phyloP scores from a whole-genome alignment of 2,329 filamentous ascomycete species.

The Fusarium vanettenii region DNA sequence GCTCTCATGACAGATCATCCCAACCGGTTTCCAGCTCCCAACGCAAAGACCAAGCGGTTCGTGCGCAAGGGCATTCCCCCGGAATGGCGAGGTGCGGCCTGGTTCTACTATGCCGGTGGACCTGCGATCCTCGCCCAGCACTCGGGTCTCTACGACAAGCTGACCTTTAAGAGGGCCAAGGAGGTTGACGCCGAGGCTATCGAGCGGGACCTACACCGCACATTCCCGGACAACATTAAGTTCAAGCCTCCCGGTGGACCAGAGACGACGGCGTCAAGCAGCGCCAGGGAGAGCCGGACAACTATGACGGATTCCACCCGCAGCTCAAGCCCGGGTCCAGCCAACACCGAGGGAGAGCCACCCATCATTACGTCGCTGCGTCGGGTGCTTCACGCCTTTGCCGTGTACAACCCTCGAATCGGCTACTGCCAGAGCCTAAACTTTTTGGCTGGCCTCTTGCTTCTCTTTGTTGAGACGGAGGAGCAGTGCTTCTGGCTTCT shows the following conservation, averaged over 20 bases:
- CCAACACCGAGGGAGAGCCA: slow-evolving; percentile 68
- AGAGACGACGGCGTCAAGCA: slow-evolving; percentile 49
- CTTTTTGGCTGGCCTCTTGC: slow-evolving; percentile 89
- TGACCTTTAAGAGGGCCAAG: slow-evolving; percentile 74
- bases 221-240: slow-evolving; percentile 92
- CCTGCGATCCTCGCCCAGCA: slow-evolving; percentile 82
- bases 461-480: slow-evolving; percentile 88
- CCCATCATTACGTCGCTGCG: slow-evolving; percentile 84
- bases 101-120: slow-evolving; percentile 96
- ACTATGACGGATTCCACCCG: slow-evolving; percentile 49
- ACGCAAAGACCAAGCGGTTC: slow-evolving; percentile 87
- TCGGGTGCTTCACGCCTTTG: slow-evolving; percentile 88
- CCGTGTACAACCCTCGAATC: slow-evolving; percentile 89
- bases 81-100: slow-evolving; percentile 93
- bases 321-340: slow-evolving; percentile 50
- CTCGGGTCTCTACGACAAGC: slow-evolving; percentile 78
- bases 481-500: slow-evolving; percentile 94
- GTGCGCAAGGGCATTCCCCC: slow-evolving; percentile 93
- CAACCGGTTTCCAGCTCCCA: slow-evolving; percentile 81
- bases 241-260: slow-evolving; percentile 75
- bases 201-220: slow-evolving; percentile 91
- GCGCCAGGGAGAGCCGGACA: slow-evolving; percentile 50
- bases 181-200: slow-evolving; percentile 87
- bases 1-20: slow-evolving; percentile 78
- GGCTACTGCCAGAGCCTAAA: slow-evolving; percentile 97